These are phyloP conservation scores for Xanthoconium stramineum DNA, from an alignment of 768 basidiomycete species.

Conservation along the genomic window DNA sequence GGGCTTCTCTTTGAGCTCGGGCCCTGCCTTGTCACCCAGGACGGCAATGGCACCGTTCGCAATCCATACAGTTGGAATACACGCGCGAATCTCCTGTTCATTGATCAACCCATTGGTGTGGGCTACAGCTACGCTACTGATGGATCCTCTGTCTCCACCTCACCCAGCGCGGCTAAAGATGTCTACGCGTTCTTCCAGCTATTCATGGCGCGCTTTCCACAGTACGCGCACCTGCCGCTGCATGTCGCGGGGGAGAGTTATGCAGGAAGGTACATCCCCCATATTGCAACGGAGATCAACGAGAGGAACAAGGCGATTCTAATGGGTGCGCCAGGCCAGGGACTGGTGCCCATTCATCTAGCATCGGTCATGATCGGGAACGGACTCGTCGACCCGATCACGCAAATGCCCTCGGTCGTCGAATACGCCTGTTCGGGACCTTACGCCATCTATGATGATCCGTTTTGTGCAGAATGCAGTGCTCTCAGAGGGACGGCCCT, in stretches of 20 bases:
- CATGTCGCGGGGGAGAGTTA: slow-evolving; percentile 71
- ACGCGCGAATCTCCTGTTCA: neutral
- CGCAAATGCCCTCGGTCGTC: no score
- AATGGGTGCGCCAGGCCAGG: no score
- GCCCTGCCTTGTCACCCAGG: neutral
- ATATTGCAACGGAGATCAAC: slow-evolving; percentile 76
- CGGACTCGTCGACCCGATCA: no score
- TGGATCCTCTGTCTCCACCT: slow-evolving; percentile 60
- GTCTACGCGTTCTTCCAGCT: slow-evolving; percentile 36
- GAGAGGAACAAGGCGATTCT: slow-evolving; percentile 51
- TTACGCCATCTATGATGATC: no score
- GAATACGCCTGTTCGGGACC: no score
- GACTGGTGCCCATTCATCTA: no score
- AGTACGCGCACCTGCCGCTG: slow-evolving; percentile 40
- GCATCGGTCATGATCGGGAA: no score
- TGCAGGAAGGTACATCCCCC: slow-evolving; percentile 75
- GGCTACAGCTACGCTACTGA: neutral
- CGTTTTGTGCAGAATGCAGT: no score
- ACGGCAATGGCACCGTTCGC: neutral
- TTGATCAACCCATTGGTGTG: neutral
- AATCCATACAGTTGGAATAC: neutral
- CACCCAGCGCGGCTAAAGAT: slow-evolving; percentile 84
- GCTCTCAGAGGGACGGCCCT: no score
- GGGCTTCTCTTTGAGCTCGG: neutral
- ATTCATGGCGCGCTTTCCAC: slow-evolving; percentile 47